A percentile compares a stretch with the other conserved stretches of the same genome.
phyloP scores from a whole-genome alignment of 2,329 filamentous ascomycete species.

The Paracoccidioides lutzii region DNA sequence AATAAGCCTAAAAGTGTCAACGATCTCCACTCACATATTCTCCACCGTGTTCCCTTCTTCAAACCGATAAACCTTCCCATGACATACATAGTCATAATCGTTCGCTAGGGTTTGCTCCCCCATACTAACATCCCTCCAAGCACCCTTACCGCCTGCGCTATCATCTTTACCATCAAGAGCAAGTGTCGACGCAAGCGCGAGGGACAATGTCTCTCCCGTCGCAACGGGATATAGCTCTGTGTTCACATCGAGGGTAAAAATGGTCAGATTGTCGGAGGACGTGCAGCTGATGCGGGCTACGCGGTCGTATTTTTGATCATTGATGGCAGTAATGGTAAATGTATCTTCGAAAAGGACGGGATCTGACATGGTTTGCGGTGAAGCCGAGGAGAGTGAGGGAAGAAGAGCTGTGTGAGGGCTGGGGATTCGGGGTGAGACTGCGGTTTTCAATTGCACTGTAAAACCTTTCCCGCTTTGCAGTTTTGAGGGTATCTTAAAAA shows the following conservation, averaged over 20 bases:
- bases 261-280: constrained; percentile 59
- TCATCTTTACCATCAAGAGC: constrained; percentile 78
- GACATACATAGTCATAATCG: constrained; percentile 40
- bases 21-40: constrained; percentile 58
- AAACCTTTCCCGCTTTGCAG: neutral
- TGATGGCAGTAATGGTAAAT: constrained; percentile 68
- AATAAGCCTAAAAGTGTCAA: neutral
- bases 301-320: constrained; percentile 86
- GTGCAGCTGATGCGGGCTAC: constrained; percentile 73
- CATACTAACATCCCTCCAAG: constrained; percentile 63
- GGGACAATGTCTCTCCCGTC: constrained; percentile 61
- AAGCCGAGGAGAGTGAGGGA: neutral
- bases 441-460: neutral
- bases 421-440: neutral
- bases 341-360: constrained; percentile 87
- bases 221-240: constrained; percentile 73
- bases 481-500: neutral
- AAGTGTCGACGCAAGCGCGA: constrained; percentile 74
- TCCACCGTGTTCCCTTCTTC: constrained; percentile 51
- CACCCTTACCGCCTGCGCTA: constrained; percentile 41
- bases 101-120: constrained; percentile 43
- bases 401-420: neutral
- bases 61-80: constrained; percentile 41
- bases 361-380: constrained; percentile 55
- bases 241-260: constrained; percentile 85